Percentiles rank a stretch among this genome's conserved stretches.
phyloP scores from a whole-genome alignment of 148 eudicot species.

The Rhododendron henanense region DNA sequence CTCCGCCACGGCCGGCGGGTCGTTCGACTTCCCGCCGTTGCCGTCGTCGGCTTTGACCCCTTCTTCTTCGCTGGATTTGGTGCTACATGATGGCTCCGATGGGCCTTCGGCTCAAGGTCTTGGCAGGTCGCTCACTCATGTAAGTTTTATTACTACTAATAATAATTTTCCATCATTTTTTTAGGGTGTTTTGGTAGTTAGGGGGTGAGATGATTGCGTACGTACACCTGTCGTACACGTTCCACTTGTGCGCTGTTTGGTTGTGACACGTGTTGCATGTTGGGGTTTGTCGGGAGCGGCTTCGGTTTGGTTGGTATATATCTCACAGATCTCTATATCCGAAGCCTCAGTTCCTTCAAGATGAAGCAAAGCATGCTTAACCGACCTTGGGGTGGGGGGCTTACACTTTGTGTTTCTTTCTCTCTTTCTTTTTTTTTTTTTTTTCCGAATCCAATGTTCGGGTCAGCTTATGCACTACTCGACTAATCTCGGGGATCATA shows the following conservation, averaged over 20 bases:
- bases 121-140: constrained; percentile 27
- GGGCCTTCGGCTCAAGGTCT: constrained; percentile 16
- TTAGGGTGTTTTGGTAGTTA: too few species aligned
- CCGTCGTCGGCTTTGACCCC: constrained; percentile 9
- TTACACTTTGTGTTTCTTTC: too few species aligned
- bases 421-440: too few species aligned
- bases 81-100: constrained; percentile 11
- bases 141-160: background rate
- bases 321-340: background rate
- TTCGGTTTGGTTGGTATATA: background rate
- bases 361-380: too few species aligned
- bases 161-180: too few species aligned
- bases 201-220: background rate
- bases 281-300: background rate
- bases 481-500: too few species aligned
- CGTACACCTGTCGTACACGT: too few species aligned
- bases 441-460: too few species aligned
- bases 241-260: background rate
- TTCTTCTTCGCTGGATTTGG: constrained; percentile 22
- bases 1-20: constrained; percentile 3
- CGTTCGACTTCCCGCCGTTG: constrained; percentile 7
- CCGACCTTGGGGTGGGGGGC: background rate
- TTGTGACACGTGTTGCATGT: background rate
- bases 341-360: too few species aligned
- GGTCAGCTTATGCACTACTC: fast-evolving